Conservation (phyloP, 257 asterid genomes). For the Salvia hispanica region DNA sequence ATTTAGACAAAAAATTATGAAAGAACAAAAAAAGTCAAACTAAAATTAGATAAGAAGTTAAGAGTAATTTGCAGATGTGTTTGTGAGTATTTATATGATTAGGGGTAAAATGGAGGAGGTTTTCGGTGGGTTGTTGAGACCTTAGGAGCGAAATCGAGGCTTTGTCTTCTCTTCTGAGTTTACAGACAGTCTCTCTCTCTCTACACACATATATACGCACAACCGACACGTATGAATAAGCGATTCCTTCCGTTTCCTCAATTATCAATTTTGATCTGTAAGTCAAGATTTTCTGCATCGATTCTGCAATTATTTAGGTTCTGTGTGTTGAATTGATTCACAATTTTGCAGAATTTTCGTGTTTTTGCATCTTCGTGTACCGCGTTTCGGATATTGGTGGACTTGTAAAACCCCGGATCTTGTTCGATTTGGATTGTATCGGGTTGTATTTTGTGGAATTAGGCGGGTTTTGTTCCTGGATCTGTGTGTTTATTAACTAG, state of each 20-base stretch:
- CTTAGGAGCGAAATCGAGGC: slow-evolving; percentile 53
- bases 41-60: too few species aligned
- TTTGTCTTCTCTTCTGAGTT: slow-evolving; percentile 47
- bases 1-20: too few species aligned
- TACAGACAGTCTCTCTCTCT: slow-evolving; percentile 31
- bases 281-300: slow-evolving; percentile 36
- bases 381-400: slow-evolving; percentile 27
- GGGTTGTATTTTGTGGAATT: slow-evolving; percentile 27
- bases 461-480: slow-evolving; percentile 44
- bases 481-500: slow-evolving; percentile 46
- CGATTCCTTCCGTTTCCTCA: slow-evolving; percentile 30
- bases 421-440: slow-evolving; percentile 39
- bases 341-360: slow-evolving; percentile 30
- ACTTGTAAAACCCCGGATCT: slow-evolving; percentile 67
- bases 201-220: slow-evolving; percentile 17
- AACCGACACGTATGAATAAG: slow-evolving; percentile 27
- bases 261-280: slow-evolving; percentile 56
- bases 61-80: too few species aligned
- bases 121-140: slow-evolving; percentile 44
- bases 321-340: slow-evolving; percentile 32
- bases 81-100: background rate
- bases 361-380: slow-evolving; percentile 22
- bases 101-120: slow-evolving; percentile 27
- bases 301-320: slow-evolving; percentile 25
- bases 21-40: too few species aligned